Evolutionary conservation across 2,329 filamentous ascomycete species (phyloP), one percentile per base, ranked within the genome.

Genomic region (Aspergillus chevalieri): DNA sequence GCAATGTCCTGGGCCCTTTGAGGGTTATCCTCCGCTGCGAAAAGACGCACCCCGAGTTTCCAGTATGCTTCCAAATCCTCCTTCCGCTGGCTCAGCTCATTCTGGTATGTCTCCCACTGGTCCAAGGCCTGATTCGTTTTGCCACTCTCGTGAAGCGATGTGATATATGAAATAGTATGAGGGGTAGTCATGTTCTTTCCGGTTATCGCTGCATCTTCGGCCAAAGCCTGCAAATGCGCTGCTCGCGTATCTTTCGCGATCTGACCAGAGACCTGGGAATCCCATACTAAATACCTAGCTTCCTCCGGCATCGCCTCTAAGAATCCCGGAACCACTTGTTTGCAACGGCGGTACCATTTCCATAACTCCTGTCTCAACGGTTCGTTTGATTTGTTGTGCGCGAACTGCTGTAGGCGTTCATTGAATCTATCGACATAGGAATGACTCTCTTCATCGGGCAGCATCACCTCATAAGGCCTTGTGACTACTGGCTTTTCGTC

Each of bases 231-330:
- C 26, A 88, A 67, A 60, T 85, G 84, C 5, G 76, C 69, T 63
- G 86, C 76, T 74, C 42, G 77, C 65, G 62, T 81, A 30, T 53
- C 78, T 43, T 72, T 69, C 30, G 72, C 53, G 8, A 69, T 63
- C 39, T 79, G 74, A 17, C 56, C 52, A 6, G 78, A 71, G 42
- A 58, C 54, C 53, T 75, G 74, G 1, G 82, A 80, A 41, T 77
- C 71, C 86, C 86, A 92, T 7, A 92, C 65, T 2, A 82, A 64
- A n/a, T 79, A 69, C 81, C 86, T 86, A 4, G 81, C 75, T 14
- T 78, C 74, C 8, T 73, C 61, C 0, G 85, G 79, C n/a, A 90
- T 75, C 26, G 75, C 74, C 33, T 74, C 65, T 68, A 82, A 78
- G 52, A 74, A 74, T 1, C 61, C 65, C 2, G 72, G 64, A 26